Conservation (phyloP, 495 filamentous ascomycete species). For the Neurospora tetrasperma region DNA sequence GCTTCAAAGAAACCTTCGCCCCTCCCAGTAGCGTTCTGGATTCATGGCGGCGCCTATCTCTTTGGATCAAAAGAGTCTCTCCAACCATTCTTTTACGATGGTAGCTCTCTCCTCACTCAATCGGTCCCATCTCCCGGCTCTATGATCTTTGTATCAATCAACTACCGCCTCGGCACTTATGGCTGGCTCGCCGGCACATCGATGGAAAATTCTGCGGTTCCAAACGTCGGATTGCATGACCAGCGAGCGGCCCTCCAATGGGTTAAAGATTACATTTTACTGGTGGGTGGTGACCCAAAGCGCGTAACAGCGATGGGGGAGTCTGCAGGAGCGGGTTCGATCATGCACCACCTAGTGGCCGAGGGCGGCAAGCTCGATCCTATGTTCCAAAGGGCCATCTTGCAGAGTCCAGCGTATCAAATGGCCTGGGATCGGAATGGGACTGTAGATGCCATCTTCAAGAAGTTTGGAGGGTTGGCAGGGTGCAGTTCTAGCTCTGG, state of each 20-base stretch:
- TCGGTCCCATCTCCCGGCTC: constrained; percentile 19
- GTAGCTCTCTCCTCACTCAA: constrained; percentile 35
- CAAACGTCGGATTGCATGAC: constrained; percentile 43
- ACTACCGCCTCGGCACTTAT: constrained; percentile 50
- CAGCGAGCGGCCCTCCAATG: constrained; percentile 48
- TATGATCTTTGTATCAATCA: constrained; percentile 51
- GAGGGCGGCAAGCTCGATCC: constrained; percentile 41
- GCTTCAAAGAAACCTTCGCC: constrained; percentile 11
- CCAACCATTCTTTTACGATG: constrained; percentile 22
- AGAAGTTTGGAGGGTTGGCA: constrained; percentile 33
- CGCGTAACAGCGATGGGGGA: constrained; percentile 60
- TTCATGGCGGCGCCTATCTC: constrained; percentile 51
- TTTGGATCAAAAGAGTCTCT: constrained; percentile 38
- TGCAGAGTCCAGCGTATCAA: constrained; percentile 41
- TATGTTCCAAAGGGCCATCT: constrained; percentile 34
- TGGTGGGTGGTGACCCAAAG: constrained; percentile 54
- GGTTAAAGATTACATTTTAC: constrained; percentile 54
- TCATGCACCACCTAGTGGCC: constrained; percentile 57
- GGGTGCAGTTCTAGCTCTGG: constrained; percentile 32
- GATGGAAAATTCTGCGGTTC: constrained; percentile 33
- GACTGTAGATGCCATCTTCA: constrained; percentile 27
- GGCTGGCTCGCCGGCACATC: constrained; percentile 45
- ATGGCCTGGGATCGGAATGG: constrained; percentile 31
- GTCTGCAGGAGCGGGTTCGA: constrained; percentile 52
- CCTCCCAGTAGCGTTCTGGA: constrained; percentile 48